Conservation (phyloP, 192 early-diverging fungal genomes). For the Borealophlyctis nickersoniae region DNA sequence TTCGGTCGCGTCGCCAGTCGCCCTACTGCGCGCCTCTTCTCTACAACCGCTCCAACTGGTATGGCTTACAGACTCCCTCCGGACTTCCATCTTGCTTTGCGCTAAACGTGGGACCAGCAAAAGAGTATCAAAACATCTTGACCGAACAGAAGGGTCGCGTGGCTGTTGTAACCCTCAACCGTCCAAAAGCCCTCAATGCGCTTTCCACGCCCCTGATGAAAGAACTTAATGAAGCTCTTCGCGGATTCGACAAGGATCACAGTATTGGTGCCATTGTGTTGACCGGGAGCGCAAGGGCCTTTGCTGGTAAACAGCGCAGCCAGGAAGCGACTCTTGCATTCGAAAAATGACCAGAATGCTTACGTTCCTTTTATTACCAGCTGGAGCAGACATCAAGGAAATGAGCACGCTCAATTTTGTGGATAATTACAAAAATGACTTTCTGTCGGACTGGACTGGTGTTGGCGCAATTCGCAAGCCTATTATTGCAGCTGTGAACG, state of each 20-base stretch:
- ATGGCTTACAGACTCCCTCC: too few species aligned
- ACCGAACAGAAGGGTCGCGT: constrained; percentile 53
- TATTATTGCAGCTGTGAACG: constrained; percentile 96
- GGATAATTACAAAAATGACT: constrained; percentile 85
- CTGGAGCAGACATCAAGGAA: constrained; percentile 99
- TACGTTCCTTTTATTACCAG: too few species aligned
- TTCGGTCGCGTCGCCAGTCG: too few species aligned
- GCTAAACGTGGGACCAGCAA: too few species aligned
- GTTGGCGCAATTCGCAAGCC: constrained; percentile 91
- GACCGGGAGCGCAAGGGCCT: constrained; percentile 93
- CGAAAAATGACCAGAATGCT: background rate
- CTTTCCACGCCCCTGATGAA: constrained; percentile 87
- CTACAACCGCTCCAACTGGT: background rate
- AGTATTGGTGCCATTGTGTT: constrained; percentile 87
- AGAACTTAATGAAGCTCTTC: constrained; percentile 87
- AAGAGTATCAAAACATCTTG: constrained; percentile 38
- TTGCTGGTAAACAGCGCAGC: constrained; percentile 79
- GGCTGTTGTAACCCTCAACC: constrained; percentile 85
- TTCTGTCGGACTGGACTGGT: constrained; percentile 91
- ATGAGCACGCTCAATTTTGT: constrained; percentile 89
- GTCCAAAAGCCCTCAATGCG: constrained; percentile 96
- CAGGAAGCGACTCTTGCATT: background rate
- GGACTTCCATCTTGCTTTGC: too few species aligned
- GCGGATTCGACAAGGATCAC: constrained; percentile 70
- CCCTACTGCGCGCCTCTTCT: too few species aligned